Evolutionary conservation across 495 filamentous ascomycete genomes (phyloP), one percentile per base, ranked within the genome.

Genomic region (Aspergillus bertholletiae): DNA sequence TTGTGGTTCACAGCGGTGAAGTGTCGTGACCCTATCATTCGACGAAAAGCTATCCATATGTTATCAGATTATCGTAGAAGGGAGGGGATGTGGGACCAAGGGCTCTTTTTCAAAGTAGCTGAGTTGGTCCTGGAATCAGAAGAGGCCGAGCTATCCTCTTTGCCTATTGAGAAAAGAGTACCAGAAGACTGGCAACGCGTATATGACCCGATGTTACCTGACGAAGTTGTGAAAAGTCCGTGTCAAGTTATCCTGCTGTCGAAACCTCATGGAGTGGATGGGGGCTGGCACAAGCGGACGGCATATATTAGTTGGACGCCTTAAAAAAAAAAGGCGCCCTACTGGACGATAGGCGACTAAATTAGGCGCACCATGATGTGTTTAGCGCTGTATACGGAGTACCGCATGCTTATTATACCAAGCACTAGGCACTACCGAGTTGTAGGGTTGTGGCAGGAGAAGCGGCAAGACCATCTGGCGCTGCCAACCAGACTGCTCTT

Each of bases 21-120:
- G 34, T 68, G 65, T 46, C 62, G 65, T 0, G 7, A 63, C 30
- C 59, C 65, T 0, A 27, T 59, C 5, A 22, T 63, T n/a, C 59
- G 62, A 7, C 65, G 65, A 7, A 56, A 57, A 32, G 57, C 59
- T 0, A 47, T 65, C 7, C 7, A 32, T 13, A 32, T 53, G 1
- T 21, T 65, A 26, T 9, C 46, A 0, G 13, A 21, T 0, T 60
- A 56, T 26, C 59, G 52, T 0, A 40, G 30, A 4, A 35, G 41
- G 48, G 59, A 68, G 41, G 65, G 62, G 0, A 21, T 62, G 24
- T 68, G 57, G 57, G 46, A 54, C 23, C 50, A 46, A n/a, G 26
- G 18, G 22, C 11, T 43, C 12, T 37, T 50, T 18, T 9, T 27
- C 3, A 48, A 24, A 17, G 45, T 57, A n/a, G 56, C 56, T 1